phyloP scores from a whole-genome alignment of 2,329 filamentous ascomycete genomes.

The Mollisiaceae sp. region DNA sequence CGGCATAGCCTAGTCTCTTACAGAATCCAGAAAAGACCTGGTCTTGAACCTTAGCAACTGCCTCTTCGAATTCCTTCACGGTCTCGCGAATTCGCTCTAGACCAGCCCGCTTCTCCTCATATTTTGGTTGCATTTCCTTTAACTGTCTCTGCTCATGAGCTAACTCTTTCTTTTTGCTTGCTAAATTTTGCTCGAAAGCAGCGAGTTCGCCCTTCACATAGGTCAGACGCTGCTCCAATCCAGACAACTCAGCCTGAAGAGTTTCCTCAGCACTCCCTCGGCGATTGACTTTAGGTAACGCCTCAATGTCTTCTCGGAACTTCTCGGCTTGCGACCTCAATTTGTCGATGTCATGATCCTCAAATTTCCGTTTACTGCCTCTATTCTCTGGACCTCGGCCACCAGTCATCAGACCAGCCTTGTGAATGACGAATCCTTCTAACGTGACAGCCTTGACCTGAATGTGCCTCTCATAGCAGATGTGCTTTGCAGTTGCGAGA shows the following conservation, averaged over 20 bases:
- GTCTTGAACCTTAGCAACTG: constrained; percentile 84
- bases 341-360: constrained; percentile 87
- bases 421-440: constrained; percentile 96
- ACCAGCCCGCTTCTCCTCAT: constrained; percentile 70
- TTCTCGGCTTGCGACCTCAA: constrained; percentile 78
- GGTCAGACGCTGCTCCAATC: constrained; percentile 76
- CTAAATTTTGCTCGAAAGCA: constrained; percentile 80
- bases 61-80: constrained; percentile 60
- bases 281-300: constrained; percentile 79
- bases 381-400: constrained; percentile 80
- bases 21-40: constrained; percentile 88
- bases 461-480: constrained; percentile 82
- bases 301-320: constrained; percentile 76
- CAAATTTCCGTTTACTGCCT: constrained; percentile 80
- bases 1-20: constrained; percentile 80
- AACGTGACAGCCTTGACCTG: constrained; percentile 94
- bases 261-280: constrained; percentile 79
- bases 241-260: constrained; percentile 78
- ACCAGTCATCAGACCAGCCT: constrained; percentile 95
- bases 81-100: constrained; percentile 66
- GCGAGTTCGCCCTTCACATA: constrained; percentile 77
- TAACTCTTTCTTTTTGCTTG: constrained; percentile 83
- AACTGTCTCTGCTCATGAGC: constrained; percentile 76
- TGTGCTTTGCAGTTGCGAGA: constrained; percentile 82
- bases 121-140: constrained; percentile 77